These are phyloP conservation scores for Neurospora sp. DNA, from an alignment of 495 filamentous ascomycete genomes.

Conservation along the genomic window DNA sequence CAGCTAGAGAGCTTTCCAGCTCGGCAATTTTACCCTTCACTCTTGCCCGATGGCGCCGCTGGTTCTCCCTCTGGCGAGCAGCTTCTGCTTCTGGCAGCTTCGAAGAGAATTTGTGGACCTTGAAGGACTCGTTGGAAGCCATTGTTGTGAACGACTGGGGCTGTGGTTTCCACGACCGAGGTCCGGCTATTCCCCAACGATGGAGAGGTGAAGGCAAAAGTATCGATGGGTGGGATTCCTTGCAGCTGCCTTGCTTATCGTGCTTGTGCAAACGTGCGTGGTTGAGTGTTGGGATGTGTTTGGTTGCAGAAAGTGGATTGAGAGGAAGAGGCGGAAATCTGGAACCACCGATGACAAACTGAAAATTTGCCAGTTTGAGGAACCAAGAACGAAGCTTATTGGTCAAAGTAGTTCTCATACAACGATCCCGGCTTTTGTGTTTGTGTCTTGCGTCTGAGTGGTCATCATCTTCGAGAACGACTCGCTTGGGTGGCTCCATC, in stretches of 20 bases:
- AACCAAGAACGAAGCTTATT: neutral
- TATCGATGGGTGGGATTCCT: neutral
- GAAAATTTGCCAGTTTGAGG: neutral
- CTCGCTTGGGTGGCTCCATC: neutral
- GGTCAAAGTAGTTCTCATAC: neutral
- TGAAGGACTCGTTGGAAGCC: neutral
- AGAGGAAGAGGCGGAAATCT: neutral
- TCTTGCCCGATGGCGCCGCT: constrained; percentile 23
- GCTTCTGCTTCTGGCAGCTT: constrained; percentile 16
- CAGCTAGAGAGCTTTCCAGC: constrained; percentile 12
- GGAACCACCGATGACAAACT: neutral
- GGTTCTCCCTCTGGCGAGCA: constrained; percentile 20
- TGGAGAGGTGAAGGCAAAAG: neutral
- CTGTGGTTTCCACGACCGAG: neutral
- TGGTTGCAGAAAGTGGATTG: neutral
- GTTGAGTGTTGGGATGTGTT: neutral
- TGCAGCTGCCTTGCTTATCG: neutral
- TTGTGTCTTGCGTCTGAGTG: neutral
- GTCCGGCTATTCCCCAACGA: neutral
- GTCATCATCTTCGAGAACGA: neutral
- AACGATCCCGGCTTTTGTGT: neutral
- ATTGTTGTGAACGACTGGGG: neutral
- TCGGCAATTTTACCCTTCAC: constrained; percentile 17
- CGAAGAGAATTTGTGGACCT: constrained; percentile 15
- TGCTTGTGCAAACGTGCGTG: neutral